These are phyloP conservation scores for Poterioochromonas sp. DNA, from an alignment of 352 stramenopile species.

Conservation along the genomic window DNA sequence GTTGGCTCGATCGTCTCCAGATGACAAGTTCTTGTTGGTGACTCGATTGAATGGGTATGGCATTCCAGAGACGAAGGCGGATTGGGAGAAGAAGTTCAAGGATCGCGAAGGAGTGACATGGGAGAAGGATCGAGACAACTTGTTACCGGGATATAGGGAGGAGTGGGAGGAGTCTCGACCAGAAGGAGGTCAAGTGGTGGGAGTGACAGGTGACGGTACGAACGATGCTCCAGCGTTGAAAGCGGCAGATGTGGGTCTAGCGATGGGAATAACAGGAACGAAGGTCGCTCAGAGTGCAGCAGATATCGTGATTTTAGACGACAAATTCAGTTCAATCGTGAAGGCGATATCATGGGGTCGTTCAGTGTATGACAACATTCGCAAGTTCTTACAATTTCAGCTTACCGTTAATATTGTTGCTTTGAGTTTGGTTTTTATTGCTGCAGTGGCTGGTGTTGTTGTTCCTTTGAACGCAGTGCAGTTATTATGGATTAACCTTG, in stretches of 20 bases:
- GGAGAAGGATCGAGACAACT: constrained; percentile 40
- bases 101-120: constrained; percentile 37
- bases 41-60: constrained; percentile 73
- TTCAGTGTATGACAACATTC: constrained; percentile 87
- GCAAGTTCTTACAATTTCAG: constrained; percentile 84
- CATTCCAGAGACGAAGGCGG: constrained; percentile 43
- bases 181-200: constrained; percentile 66
- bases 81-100: constrained; percentile 21
- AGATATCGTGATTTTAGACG: constrained; percentile 93
- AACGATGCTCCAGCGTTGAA: constrained; percentile 97
- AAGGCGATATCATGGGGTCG: constrained; percentile 87
- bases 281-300: constrained; percentile 92
- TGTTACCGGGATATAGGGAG: constrained; percentile 47
- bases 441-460: constrained; percentile 46
- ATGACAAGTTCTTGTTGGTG: constrained; percentile 93
- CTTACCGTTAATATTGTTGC: constrained; percentile 73
- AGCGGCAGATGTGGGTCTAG: constrained; percentile 73
- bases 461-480: constrained; percentile 66
- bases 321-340: constrained; percentile 97
- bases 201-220: constrained; percentile 98
- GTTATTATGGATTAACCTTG: constrained; percentile 86
- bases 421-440: constrained; percentile 65
- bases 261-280: constrained; percentile 89
- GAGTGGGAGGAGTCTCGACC: constrained; percentile 44
- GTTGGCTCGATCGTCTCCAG: constrained; percentile 81